phyloP scores from a whole-genome alignment of 2,329 filamentous ascomycete genomes.

The Grosmannia huntii region DNA sequence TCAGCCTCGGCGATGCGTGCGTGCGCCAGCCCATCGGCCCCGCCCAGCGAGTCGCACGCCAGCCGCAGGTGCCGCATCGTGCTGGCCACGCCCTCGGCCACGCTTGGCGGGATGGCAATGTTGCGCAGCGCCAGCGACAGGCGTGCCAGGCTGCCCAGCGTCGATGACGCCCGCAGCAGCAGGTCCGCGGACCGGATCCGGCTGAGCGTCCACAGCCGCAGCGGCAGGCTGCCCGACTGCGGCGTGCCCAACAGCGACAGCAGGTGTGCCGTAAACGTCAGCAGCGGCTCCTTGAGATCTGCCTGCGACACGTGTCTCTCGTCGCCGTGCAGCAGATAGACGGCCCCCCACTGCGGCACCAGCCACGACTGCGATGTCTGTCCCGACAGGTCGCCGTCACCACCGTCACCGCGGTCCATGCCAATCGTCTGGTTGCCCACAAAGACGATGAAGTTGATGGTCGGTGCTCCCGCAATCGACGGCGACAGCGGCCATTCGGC shows the following conservation, averaged over 20 bases:
- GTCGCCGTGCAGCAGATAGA: slow-evolving; percentile 32
- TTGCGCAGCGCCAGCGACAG: slow-evolving; percentile 73
- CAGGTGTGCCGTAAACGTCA: slow-evolving; percentile 84
- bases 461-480: slow-evolving; percentile 84
- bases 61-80: slow-evolving; percentile 66
- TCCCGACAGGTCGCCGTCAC: slow-evolving; percentile 26
- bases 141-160: slow-evolving; percentile 81
- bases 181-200: slow-evolving; percentile 79
- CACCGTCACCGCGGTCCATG: no score
- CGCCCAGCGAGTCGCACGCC: slow-evolving; percentile 60
- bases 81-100: slow-evolving; percentile 72
- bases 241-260: slow-evolving; percentile 79
- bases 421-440: slow-evolving; percentile 65
- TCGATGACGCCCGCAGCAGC: slow-evolving; percentile 80
- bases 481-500: slow-evolving; percentile 95
- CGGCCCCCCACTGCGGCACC: slow-evolving; percentile 85
- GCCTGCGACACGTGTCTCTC: slow-evolving; percentile 38
- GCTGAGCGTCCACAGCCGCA: slow-evolving; percentile 72
- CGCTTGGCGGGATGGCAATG: slow-evolving; percentile 79
- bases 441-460: slow-evolving; percentile 91
- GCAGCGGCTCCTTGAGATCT: slow-evolving; percentile 64
- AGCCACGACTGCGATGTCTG: slow-evolving; percentile 59
- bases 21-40: slow-evolving; percentile 57
- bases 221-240: slow-evolving; percentile 66
- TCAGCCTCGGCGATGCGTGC: slow-evolving; percentile 77